Base-by-base conservation (phyloP, 345 rosid genomes). In the Diplotaxis tenuifolia region DNA sequence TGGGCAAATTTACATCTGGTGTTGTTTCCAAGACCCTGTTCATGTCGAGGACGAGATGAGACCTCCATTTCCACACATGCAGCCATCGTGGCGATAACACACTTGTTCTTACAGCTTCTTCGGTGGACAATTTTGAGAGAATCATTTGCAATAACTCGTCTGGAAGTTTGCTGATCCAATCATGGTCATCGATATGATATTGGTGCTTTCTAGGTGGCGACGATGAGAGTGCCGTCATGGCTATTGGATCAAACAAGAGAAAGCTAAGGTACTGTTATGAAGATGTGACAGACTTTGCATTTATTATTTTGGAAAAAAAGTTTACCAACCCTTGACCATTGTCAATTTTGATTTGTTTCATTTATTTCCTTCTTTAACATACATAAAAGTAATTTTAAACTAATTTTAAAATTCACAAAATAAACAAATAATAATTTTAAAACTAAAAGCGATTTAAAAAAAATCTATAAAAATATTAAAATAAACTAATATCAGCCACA, bases 101-200 rank as follows among this genome's bases (percentile, higher is more conserved):
- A 45, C 71, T 73, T 15, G 65, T 73, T 42, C 0, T 65, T 16
- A 73, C 34, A n/a, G n/a, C n/a, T n/a, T n/a, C n/a, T n/a, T n/a
- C n/a, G n/a, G n/a, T n/a, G n/a, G n/a, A n/a, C n/a, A 56, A 7
- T 4, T 1, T 42, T 16, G 49, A 31, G 4, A 73, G 18, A 16
- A 65, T 65, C 9, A 4, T 28, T 9, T 55, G 19, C 25, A 73
- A 7, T 6, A 65, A 1, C 0, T 65, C 34, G 11, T 55, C 19
- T 0, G 71, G 71, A 1, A 73, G 71, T 20, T 28, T 5, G 23
- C 70, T 56, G 23, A 73, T 73, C 19, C 5, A 0, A 42, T 65
- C 77, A 20, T 15, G 1, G 22, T 55, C 2, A 9, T 16, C 4
- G 16, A 38, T 55, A n/a, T 15, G 15, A 31, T 19, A 2, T 49